These are phyloP conservation scores for Acephala macrosclerotiorum DNA, from an alignment of 2,329 filamentous ascomycete genomes.

Conservation along the genomic window DNA sequence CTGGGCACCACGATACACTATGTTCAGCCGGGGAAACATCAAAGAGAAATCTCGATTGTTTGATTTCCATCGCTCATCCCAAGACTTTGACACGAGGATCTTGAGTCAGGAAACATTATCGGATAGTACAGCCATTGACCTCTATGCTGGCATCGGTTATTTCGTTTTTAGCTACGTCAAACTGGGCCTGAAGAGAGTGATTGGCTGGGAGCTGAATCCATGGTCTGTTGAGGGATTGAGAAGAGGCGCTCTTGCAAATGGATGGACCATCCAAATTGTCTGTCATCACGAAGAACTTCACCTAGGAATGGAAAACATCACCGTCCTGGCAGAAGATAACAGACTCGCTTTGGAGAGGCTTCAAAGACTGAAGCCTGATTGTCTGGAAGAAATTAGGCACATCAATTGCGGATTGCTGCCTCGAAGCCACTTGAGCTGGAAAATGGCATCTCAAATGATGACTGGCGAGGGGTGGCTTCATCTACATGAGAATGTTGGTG, in stretches of 20 bases:
- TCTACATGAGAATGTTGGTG: conserved; percentile 71
- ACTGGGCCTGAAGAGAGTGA: conserved; percentile 71
- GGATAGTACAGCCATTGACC: conserved; percentile 65
- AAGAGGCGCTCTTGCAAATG: conserved; percentile 75
- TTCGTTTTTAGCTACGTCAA: conserved; percentile 86
- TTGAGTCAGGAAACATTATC: conserved; percentile 23
- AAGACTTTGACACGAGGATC: neutral
- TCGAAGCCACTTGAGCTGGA: conserved; percentile 62
- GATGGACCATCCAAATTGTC: conserved; percentile 68
- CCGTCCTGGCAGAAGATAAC: conserved; percentile 77
- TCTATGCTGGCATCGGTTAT: conserved; percentile 94
- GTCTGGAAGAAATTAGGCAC: conserved; percentile 50
- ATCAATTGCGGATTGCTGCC: conserved; percentile 71
- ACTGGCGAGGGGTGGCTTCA: conserved; percentile 62
- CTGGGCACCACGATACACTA: conserved; percentile 90
- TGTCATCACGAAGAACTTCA: conserved; percentile 46
- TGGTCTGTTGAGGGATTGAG: conserved; percentile 86
- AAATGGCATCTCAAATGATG: conserved; percentile 56
- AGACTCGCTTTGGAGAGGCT: conserved; percentile 47
- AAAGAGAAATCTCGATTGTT: conserved; percentile 85
- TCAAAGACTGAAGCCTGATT: conserved; percentile 42
- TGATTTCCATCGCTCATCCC: conserved; percentile 49
- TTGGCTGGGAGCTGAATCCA: conserved; percentile 91
- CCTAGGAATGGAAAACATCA: conserved; percentile 58
- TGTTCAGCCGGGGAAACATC: conserved; percentile 93